Percentiles rank a stretch among this genome's conserved stretches.
Conservation (phyloP, 106 monocot species). For the Dendrobium catenatum region DNA sequence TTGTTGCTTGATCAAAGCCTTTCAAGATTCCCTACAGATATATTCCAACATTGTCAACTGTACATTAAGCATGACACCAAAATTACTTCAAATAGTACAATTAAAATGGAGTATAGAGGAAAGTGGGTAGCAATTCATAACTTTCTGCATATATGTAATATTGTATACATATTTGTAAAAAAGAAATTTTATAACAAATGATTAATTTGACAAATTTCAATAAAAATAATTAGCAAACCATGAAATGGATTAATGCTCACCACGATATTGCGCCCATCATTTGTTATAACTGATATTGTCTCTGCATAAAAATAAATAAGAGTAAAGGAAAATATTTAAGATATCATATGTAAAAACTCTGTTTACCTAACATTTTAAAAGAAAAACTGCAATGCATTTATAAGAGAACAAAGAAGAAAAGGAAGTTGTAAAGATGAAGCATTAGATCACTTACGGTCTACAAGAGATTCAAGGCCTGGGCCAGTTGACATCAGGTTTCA, state of each 20-base stretch:
- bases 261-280: slow-evolving; percentile 94
- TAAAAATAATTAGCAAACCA: not conserved
- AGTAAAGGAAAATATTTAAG: not conserved
- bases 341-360: not conserved
- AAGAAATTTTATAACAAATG: not conserved
- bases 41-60: not conserved
- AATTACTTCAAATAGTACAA: not conserved
- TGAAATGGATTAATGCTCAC: slow-evolving; percentile 20
- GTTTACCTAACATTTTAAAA: not conserved
- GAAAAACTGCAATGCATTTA: not conserved
- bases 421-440: not conserved
- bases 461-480: slow-evolving; percentile 50
- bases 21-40: slow-evolving; percentile 64
- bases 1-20: slow-evolving; percentile 96
- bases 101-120: not conserved
- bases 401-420: not conserved
- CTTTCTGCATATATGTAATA: not conserved
- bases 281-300: slow-evolving; percentile 89
- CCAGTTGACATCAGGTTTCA: slow-evolving; percentile 25
- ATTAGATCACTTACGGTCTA: slow-evolving; percentile 35
- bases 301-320: slow-evolving; percentile 38
- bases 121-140: not conserved
- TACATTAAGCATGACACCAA: not conserved
- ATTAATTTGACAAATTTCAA: not conserved
- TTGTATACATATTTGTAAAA: not conserved